Conservation (phyloP, 345 rosid species). For the Leavenworthia alabamica region DNA sequence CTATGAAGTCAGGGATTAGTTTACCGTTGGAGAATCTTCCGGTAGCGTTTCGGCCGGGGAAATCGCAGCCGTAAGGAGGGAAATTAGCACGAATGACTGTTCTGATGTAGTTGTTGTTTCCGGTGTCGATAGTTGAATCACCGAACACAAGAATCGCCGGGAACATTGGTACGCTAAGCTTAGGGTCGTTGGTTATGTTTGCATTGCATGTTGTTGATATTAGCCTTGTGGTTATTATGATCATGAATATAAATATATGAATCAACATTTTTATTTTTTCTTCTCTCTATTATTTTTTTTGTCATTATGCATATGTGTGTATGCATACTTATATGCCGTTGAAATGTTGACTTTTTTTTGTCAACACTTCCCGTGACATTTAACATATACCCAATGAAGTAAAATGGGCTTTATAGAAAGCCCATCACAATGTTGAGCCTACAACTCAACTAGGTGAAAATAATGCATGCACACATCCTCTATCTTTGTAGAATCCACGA, state of each 20-base stretch:
- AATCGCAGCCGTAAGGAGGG: constrained; percentile 32
- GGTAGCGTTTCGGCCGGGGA: constrained; percentile 25
- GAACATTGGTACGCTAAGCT: constrained; percentile 12
- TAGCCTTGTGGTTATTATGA: background rate
- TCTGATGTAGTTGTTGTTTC: constrained; percentile 29
- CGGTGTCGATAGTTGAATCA: constrained; percentile 31
- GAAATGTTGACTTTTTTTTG: background rate
- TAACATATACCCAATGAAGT: background rate
- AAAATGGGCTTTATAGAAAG: background rate
- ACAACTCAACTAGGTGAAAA: background rate
- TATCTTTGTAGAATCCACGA: background rate
- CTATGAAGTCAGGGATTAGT: constrained; percentile 26
- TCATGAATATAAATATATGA: background rate
- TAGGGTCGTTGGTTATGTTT: constrained; percentile 3
- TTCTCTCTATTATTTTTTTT: background rate
- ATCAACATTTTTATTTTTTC: constrained; percentile 4
- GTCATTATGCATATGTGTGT: background rate
- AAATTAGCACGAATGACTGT: constrained; percentile 11
- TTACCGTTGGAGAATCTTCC: constrained; percentile 36
- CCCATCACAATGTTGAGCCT: background rate
- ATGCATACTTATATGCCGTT: background rate
- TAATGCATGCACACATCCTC: background rate
- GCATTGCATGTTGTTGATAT: constrained; percentile 12
- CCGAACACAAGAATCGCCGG: constrained; percentile 33
- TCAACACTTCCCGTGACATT: background rate